Conservation (phyloP, 139 green algal species). For the Deuterostichococcus epilithicus region DNA sequence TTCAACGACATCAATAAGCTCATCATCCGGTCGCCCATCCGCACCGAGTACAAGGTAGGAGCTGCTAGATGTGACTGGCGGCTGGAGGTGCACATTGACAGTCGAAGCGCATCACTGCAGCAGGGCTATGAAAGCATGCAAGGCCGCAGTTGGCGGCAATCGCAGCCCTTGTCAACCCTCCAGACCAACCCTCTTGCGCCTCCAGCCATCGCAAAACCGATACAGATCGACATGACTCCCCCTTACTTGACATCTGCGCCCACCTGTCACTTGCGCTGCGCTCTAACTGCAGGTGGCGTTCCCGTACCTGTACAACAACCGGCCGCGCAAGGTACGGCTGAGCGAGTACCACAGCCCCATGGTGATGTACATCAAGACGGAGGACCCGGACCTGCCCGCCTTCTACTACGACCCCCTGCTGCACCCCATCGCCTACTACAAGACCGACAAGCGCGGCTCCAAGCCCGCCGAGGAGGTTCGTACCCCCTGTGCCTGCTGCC, state of each 20-base stretch:
- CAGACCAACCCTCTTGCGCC: too few species aligned
- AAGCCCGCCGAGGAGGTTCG: conserved; percentile 15
- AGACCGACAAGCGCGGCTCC: conserved; percentile 24
- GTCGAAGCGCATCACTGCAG: too few species aligned
- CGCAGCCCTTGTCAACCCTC: too few species aligned
- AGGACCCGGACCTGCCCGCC: conserved; percentile 98
- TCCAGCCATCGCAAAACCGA: too few species aligned
- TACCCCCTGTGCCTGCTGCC: not conserved
- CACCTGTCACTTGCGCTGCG: too few species aligned
- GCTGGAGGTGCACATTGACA: too few species aligned
- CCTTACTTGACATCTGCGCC: too few species aligned
- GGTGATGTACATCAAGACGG: conserved; percentile 99
- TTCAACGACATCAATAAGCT: conserved; percentile 99
- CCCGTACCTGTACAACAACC: conserved; percentile 99
- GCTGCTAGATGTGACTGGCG: not conserved
- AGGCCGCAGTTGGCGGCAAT: too few species aligned
- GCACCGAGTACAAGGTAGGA: conserved; percentile 80
- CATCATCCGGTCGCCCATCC: conserved; percentile 92
- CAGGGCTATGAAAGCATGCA: too few species aligned
- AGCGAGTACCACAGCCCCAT: conserved; percentile 89
- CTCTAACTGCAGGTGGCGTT: conserved; percentile 77
- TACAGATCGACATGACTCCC: too few species aligned
- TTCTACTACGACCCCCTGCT: conserved; percentile 99
- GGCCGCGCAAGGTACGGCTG: conserved; percentile 90
- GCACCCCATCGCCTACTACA: conserved; percentile 95